These are phyloP conservation scores for Colletotrichum sp. DNA, from an alignment of 2,329 filamentous ascomycete genomes.

Conservation along the genomic window DNA sequence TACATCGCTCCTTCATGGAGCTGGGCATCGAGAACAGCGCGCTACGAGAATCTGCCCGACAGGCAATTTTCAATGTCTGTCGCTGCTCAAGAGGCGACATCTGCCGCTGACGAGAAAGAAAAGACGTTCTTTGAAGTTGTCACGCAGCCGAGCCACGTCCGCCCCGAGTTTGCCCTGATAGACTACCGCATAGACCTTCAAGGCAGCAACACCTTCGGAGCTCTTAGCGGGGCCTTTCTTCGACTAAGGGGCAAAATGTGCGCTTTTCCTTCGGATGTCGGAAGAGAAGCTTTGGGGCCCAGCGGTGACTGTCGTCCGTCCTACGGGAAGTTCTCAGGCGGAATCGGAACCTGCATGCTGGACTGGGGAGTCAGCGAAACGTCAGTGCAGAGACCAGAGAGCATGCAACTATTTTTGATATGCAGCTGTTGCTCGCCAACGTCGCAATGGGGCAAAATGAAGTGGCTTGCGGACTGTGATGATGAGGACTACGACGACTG, in stretches of 20 bases:
- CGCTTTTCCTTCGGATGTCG: not conserved
- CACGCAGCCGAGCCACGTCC: not conserved
- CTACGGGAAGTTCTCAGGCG: not conserved
- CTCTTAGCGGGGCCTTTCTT: not conserved
- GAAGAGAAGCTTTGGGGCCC: too few relatives aligned
- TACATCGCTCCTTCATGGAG: not conserved
- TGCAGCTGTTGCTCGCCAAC: not conserved
- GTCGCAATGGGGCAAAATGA: not conserved
- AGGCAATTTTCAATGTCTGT: not conserved
- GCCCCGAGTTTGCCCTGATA: not conserved
- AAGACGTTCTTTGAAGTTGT: not conserved
- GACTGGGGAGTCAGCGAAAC: not conserved
- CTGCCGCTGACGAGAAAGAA: not conserved
- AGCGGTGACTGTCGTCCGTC: not conserved
- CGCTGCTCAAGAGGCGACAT: not conserved
- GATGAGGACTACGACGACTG: not conserved
- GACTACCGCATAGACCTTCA: not conserved
- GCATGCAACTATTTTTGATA: not conserved
- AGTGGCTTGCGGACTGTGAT: not conserved
- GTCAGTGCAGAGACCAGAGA: not conserved
- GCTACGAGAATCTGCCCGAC: not conserved
- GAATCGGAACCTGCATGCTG: not conserved
- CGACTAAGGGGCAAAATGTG: not conserved
- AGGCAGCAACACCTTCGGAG: not conserved
- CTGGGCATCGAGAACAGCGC: not conserved